phyloP scores from a whole-genome alignment of 495 filamentous ascomycete genomes.

The Penicillium arizonense region DNA sequence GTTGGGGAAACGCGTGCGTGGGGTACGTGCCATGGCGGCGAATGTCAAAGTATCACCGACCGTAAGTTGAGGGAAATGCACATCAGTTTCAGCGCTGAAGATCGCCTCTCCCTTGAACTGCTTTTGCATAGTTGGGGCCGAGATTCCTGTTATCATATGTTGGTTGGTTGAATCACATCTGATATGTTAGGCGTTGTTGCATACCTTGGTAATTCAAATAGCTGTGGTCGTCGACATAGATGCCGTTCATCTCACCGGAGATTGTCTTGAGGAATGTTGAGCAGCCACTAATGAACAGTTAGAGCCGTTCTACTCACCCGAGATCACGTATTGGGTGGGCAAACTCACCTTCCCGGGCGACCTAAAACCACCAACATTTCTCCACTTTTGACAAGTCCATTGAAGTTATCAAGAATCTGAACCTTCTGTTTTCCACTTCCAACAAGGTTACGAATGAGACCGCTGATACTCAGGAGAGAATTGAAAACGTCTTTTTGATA shows the following conservation, averaged over 20 bases:
- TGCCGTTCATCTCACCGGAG: slow-evolving; percentile 70
- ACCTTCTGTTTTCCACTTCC: slow-evolving; percentile 56
- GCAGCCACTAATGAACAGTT: slow-evolving; percentile 54
- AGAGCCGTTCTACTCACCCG: too few relatives aligned
- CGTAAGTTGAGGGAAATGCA: slow-evolving; percentile 65
- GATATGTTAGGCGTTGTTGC: slow-evolving; percentile 60
- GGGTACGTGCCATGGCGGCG: slow-evolving; percentile 53
- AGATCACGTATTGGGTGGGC: slow-evolving; percentile 10
- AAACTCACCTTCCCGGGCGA: slow-evolving; percentile 56
- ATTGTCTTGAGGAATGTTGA: slow-evolving; percentile 74
- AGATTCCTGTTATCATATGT: slow-evolving; percentile 40
- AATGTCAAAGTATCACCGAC: slow-evolving; percentile 67
- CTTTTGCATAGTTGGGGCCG: slow-evolving; percentile 65
- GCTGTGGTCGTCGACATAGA: slow-evolving; percentile 51
- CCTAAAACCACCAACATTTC: slow-evolving; percentile 83
- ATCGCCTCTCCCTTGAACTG: slow-evolving; percentile 69
- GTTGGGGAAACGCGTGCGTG: slow-evolving; percentile 47
- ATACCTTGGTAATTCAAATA: slow-evolving; percentile 76
- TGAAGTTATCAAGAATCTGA: slow-evolving; percentile 69
- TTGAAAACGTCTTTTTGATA: slow-evolving; percentile 82
- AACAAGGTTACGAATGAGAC: slow-evolving; percentile 41
- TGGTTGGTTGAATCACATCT: too few relatives aligned
- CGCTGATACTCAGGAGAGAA: slow-evolving; percentile 55
- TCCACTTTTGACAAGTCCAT: slow-evolving; percentile 68
- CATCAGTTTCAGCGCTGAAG: slow-evolving; percentile 64